Evolutionary conservation across 177 flowering plant species (phyloP).

Genomic region (Vitis hybrid): DNA sequence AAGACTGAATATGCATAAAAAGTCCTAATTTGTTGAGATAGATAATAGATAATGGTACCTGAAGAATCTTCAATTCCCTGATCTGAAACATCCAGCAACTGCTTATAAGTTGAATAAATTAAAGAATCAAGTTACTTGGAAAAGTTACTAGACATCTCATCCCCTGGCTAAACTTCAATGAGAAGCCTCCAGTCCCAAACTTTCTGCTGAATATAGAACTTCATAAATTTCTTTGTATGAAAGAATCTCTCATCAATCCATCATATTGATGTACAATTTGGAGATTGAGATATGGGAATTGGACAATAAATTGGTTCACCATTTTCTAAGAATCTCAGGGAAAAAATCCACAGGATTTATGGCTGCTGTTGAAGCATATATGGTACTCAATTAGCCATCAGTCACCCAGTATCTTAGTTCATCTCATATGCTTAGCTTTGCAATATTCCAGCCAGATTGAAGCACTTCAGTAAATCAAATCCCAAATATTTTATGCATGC

Average conservation of each 20-base stretch:
- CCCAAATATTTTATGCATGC: constrained; percentile 6
- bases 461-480: neutral
- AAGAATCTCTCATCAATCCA: constrained; percentile 1
- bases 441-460: constrained; percentile 5
- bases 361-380: constrained; percentile 6
- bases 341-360: constrained; percentile 1
- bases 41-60: constrained; percentile 28
- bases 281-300: constrained; percentile 9
- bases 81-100: constrained; percentile 9
- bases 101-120: constrained; percentile 18
- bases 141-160: constrained; percentile 20
- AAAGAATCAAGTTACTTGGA: constrained; percentile 19
- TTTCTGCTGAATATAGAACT: constrained; percentile 16
- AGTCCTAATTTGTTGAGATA: neutral
- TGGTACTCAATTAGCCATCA: constrained; percentile 5
- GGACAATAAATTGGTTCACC: neutral
- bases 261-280: constrained; percentile 5
- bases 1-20: neutral
- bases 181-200: constrained; percentile 1
- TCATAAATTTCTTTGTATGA: constrained; percentile 4
- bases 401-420: constrained; percentile 8
- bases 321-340: constrained; percentile 1
- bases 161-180: constrained; percentile 11
- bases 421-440: neutral
- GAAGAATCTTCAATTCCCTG: constrained; percentile 19